A percentile compares a stretch with the other conserved stretches of the same genome.
phyloP scores from a whole-genome alignment of 2,329 filamentous ascomycete species.

The Talaromyces islandicus region DNA sequence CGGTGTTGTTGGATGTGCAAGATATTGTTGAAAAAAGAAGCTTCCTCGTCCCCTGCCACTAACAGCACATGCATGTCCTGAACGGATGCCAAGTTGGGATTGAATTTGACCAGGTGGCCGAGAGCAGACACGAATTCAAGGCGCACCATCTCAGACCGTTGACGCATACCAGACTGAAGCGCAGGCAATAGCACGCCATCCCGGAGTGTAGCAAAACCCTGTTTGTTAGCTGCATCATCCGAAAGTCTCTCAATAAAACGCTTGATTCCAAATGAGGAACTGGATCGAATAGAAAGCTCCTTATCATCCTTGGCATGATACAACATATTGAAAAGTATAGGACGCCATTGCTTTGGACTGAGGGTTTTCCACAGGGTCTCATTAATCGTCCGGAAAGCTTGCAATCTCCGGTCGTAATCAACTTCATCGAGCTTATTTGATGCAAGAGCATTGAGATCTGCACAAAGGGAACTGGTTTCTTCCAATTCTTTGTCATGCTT shows the following conservation, averaged over 20 bases:
- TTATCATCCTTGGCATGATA: slow-evolving; percentile 82
- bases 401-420: slow-evolving; percentile 76
- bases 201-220: slow-evolving; percentile 54
- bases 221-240: slow-evolving; percentile 36
- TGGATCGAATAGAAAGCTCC: slow-evolving; percentile 78
- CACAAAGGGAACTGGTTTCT: slow-evolving; percentile 64
- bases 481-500: slow-evolving; percentile 55
- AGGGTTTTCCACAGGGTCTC: slow-evolving; percentile 55
- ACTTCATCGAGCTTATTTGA: slow-evolving; percentile 70
- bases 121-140: slow-evolving; percentile 75
- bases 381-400: slow-evolving; percentile 69
- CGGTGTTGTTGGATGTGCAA: slow-evolving; percentile 83
- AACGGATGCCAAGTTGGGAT: slow-evolving; percentile 65
- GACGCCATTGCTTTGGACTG: slow-evolving; percentile 72
- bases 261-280: slow-evolving; percentile 74
- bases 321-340: slow-evolving; percentile 80
- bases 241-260: slow-evolving; percentile 65
- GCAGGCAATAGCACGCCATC: slow-evolving; percentile 64
- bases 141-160: slow-evolving; percentile 76
- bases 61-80: slow-evolving; percentile 69
- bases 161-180: slow-evolving; percentile 68
- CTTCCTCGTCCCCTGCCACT: slow-evolving; percentile 65
- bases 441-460: slow-evolving; percentile 74
- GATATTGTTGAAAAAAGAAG: slow-evolving; percentile 88
- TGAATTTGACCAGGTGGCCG: slow-evolving; percentile 66